Evolutionary conservation across 2,329 filamentous ascomycete genomes (phyloP).

Genomic region (Penicillium sp.): DNA sequence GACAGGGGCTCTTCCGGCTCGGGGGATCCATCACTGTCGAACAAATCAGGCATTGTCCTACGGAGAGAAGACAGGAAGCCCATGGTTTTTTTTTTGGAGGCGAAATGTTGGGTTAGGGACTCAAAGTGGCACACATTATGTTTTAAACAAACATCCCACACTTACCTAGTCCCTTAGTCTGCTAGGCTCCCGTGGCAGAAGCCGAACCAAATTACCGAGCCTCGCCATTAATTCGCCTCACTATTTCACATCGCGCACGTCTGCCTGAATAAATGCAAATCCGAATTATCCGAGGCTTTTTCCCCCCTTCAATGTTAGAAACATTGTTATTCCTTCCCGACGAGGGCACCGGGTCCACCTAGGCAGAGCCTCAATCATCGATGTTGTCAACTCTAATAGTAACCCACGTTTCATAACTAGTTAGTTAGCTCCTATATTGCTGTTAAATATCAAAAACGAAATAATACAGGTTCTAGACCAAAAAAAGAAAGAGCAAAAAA

Average conservation of each 20-base stretch:
- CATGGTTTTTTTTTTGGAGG: background rate
- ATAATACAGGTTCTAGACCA: background rate
- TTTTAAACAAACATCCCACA: background rate
- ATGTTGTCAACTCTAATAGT: background rate
- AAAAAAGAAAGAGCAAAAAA: conserved; percentile 13
- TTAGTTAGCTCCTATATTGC: background rate
- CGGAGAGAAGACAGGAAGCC: background rate
- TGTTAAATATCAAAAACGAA: background rate
- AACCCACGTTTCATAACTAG: no score
- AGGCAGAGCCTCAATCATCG: background rate
- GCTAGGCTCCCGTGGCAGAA: background rate
- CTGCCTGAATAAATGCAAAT: background rate
- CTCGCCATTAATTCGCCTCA: background rate
- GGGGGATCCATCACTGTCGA: background rate
- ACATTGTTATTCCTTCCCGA: background rate
- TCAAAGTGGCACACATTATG: background rate
- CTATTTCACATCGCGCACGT: background rate
- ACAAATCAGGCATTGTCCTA: background rate
- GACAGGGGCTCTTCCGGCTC: background rate
- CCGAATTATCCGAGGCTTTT: no score
- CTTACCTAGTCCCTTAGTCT: background rate
- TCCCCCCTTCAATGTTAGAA: background rate
- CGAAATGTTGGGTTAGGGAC: background rate
- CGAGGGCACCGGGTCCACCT: no score
- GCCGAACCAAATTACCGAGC: background rate